Conservation (phyloP, 1,284 basidiomycete genomes). For the Boletellus deceptivus region DNA sequence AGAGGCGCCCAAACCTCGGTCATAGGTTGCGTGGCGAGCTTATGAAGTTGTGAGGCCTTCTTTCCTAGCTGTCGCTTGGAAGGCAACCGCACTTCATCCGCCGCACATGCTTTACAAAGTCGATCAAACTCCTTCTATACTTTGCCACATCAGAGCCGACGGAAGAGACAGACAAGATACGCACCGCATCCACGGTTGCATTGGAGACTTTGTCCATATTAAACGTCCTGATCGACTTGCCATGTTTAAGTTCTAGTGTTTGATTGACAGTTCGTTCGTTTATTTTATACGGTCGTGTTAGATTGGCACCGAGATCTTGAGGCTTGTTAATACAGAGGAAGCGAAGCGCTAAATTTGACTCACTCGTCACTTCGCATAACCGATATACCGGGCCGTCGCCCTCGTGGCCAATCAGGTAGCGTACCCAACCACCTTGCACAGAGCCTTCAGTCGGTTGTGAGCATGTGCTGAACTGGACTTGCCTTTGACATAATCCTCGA, state of each 20-base stretch:
- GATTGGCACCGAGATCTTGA: constrained; percentile 42
- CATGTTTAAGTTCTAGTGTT: constrained; percentile 69
- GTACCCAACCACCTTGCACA: constrained; percentile 71
- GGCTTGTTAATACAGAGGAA: constrained; percentile 8
- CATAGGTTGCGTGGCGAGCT: constrained; percentile 56
- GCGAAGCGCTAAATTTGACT: constrained; percentile 30
- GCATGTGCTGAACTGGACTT: constrained; percentile 17
- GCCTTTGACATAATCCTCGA: constrained; percentile 77
- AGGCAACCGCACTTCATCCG: constrained; percentile 64
- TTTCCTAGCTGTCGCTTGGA: constrained; percentile 62
- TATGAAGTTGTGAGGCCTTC: constrained; percentile 61
- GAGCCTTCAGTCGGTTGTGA: constrained; percentile 9
- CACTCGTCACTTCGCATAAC: constrained; percentile 76
- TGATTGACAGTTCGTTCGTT: constrained; percentile 64
- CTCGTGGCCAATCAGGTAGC: constrained; percentile 66
- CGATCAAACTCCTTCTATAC: constrained; percentile 74
- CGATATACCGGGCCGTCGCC: constrained; percentile 70
- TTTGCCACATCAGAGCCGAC: constrained; percentile 10
- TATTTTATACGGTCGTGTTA: constrained; percentile 71
- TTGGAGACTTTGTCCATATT: constrained; percentile 85
- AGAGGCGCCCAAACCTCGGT: constrained; percentile 60
- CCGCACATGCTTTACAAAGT: constrained; percentile 45
- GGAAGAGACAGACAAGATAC: constrained; percentile 24
- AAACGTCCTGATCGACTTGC: constrained; percentile 56
- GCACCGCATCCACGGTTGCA: constrained; percentile 54